Evolutionary conservation across 2,329 filamentous ascomycete species (phyloP).

Genomic region (Diaporthe citriasiana): DNA sequence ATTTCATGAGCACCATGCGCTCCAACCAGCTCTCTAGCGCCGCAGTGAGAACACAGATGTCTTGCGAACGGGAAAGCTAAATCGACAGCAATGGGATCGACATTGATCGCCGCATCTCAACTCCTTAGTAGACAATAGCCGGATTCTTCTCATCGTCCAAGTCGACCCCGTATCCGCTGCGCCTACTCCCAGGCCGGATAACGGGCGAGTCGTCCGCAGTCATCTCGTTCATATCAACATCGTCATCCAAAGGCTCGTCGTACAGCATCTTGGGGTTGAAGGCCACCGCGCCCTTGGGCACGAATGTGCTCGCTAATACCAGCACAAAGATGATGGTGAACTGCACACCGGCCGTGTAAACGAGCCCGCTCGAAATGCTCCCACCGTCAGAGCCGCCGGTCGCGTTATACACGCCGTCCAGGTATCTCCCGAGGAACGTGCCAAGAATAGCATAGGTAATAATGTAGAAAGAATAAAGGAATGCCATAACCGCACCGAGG

Average conservation of each 20-base stretch:
- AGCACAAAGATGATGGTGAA: constrained; percentile 59
- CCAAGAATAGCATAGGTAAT: constrained; percentile 45
- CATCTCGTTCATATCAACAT: not conserved
- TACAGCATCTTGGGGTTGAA: constrained; percentile 60
- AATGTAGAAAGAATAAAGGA: constrained; percentile 65
- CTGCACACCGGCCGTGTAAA: constrained; percentile 61
- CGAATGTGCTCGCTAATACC: constrained; percentile 60
- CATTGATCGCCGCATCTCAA: not conserved
- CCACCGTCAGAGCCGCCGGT: constrained; percentile 50
- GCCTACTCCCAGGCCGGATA: constrained; percentile 15
- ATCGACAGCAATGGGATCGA: not conserved
- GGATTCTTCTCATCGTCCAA: constrained; percentile 10
- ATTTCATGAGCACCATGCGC: not conserved
- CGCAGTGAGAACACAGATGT: not conserved
- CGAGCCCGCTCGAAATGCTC: constrained; percentile 54
- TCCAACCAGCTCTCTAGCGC: constrained; percentile 1
- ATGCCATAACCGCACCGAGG: constrained; percentile 65
- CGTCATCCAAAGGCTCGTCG: constrained; percentile 53
- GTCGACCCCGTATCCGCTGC: not conserved
- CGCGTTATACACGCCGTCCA: constrained; percentile 57
- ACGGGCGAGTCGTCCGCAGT: not conserved
- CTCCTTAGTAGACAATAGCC: not conserved
- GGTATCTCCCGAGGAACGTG: constrained; percentile 59
- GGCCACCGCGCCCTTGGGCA: constrained; percentile 59
- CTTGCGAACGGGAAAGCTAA: not conserved